Conservation (phyloP, 23 red algal species). For the Cyanidioschyzon merolae region DNA sequence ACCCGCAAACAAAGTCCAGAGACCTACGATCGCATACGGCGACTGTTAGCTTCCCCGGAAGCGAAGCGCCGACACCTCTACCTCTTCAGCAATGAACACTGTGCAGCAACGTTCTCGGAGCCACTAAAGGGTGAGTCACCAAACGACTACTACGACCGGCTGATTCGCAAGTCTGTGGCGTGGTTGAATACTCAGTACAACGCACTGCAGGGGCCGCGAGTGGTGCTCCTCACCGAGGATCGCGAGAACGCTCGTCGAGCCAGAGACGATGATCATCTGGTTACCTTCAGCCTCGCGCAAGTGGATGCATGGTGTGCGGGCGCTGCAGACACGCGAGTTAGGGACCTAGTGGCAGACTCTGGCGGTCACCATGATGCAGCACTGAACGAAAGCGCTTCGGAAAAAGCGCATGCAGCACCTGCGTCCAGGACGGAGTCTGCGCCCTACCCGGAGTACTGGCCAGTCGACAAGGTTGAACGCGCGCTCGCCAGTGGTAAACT, state of each 20-base stretch:
- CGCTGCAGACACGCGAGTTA: background rate
- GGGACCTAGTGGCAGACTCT: constrained; percentile 35
- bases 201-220: constrained; percentile 21
- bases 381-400: constrained; percentile 12
- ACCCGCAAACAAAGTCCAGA: constrained; percentile 36
- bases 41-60: constrained; percentile 42
- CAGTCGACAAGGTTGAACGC: constrained; percentile 37
- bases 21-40: constrained; percentile 47
- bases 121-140: constrained; percentile 29
- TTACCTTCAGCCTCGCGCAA: constrained; percentile 10
- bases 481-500: constrained; percentile 33
- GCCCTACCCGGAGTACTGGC: constrained; percentile 45
- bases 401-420: background rate
- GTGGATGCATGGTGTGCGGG: background rate
- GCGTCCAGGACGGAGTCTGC: background rate
- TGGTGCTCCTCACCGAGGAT: constrained; percentile 61
- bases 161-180: constrained; percentile 31
- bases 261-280: constrained; percentile 20
- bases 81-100: constrained; percentile 46
- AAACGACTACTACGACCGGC: constrained; percentile 38
- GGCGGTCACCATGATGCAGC: constrained; percentile 31
- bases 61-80: constrained; percentile 25
- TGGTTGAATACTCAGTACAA: constrained; percentile 33
- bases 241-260: constrained; percentile 6
- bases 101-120: constrained; percentile 43